These are phyloP conservation scores for Cenchrus purpureus DNA, from an alignment of 176 grass and related monocot species.

Conservation along the genomic window DNA sequence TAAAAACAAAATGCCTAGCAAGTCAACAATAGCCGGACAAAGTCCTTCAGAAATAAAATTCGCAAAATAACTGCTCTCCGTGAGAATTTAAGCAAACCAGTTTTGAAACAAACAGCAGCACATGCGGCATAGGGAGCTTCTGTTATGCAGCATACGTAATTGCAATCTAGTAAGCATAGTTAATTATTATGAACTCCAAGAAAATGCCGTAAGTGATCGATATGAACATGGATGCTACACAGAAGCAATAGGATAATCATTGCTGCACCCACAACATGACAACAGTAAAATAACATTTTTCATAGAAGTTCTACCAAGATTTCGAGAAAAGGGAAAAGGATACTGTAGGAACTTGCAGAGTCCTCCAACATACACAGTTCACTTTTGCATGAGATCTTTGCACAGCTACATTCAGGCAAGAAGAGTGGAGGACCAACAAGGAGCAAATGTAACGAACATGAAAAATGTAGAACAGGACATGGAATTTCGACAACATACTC, in stretches of 20 bases:
- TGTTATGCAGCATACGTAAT: not conserved
- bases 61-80: not conserved
- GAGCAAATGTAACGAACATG: too few species aligned
- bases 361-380: not conserved
- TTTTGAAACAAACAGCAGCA: not conserved
- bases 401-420: not conserved
- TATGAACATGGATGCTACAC: not conserved
- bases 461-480: not conserved
- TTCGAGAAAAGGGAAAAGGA: not conserved
- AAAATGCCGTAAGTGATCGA: not conserved
- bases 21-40: not conserved
- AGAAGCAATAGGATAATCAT: not conserved
- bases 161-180: not conserved
- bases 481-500: conserved; percentile 15
- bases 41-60: not conserved
- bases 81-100: not conserved
- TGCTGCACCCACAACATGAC: not conserved
- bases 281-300: not conserved
- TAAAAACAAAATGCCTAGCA: not conserved
- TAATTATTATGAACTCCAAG: not conserved
- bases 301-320: not conserved
- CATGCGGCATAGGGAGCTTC: not conserved
- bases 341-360: not conserved
- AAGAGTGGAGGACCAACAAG: not conserved
- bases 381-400: not conserved